Percentiles rank a stretch among this genome's conserved stretches.
Evolutionary conservation across 1,284 basidiomycete genomes (phyloP).

Genomic region (Ustilago cynodontis): DNA sequence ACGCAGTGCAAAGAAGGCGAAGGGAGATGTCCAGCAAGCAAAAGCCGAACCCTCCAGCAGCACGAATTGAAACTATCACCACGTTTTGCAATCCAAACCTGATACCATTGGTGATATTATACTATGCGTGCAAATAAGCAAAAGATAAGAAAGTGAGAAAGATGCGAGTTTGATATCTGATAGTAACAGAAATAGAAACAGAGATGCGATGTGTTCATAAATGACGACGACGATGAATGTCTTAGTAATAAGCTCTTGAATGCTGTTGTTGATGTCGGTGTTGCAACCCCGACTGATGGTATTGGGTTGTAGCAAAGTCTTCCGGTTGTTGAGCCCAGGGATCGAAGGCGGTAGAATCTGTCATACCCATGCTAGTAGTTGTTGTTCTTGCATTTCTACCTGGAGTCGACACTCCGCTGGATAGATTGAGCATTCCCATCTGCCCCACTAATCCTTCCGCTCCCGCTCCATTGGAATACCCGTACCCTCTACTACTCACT

Average conservation of each 20-base stretch:
- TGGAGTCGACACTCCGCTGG: background rate
- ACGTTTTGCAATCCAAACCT: too few species aligned
- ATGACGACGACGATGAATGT: background rate
- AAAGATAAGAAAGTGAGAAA: background rate
- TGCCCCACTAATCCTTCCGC: conserved; percentile 13
- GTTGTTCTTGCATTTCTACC: background rate
- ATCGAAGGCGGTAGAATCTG: background rate
- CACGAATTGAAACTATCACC: too few species aligned
- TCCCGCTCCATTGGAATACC: background rate
- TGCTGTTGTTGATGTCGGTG: background rate
- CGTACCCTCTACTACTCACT: background rate
- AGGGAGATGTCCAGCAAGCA: too few species aligned
- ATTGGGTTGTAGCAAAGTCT: background rate
- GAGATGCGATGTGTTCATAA: background rate
- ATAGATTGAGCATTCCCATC: conserved; percentile 8
- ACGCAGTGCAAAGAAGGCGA: too few species aligned
- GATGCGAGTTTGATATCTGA: background rate
- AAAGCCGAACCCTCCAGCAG: too few species aligned
- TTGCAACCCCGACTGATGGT: background rate
- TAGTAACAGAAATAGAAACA: background rate
- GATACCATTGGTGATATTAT: too few species aligned
- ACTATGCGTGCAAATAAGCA: background rate
- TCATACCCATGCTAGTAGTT: background rate
- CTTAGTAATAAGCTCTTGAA: background rate
- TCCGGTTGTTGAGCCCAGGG: background rate